Conservation (phyloP, 2,329 filamentous ascomycete species). For the Teratosphaeriaceae sp. region DNA sequence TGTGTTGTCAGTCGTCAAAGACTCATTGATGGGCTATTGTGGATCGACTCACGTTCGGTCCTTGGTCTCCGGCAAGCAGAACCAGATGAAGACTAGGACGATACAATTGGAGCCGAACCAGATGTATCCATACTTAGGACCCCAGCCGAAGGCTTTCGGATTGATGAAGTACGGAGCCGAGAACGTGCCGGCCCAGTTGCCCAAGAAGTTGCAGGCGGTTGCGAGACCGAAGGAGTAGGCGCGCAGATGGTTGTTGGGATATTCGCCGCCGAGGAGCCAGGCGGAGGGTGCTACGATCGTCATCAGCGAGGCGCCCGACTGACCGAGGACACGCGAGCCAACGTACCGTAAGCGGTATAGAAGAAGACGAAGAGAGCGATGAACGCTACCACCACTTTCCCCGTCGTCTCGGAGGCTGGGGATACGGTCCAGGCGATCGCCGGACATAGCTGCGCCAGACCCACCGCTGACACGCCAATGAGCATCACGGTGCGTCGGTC, state of each 20-base stretch:
- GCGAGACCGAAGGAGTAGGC: conserved; percentile 5
- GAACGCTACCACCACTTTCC: conserved; percentile 5
- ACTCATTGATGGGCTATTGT: too few species aligned
- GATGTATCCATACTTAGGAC: conserved; percentile 6
- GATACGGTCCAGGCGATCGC: conserved; percentile 5
- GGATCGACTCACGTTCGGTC: conserved; percentile 18
- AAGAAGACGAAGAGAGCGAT: conserved; percentile 5
- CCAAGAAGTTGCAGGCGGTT: conserved; percentile 3
- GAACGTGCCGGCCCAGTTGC: conserved; percentile 5
- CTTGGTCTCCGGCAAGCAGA: conserved; percentile 45
- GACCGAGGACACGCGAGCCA: not conserved
- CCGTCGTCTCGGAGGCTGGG: not conserved
- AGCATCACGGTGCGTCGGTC: conserved; percentile 5
- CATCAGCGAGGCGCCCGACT: not conserved
- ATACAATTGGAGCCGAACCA: conserved; percentile 6
- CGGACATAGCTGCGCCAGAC: conserved; percentile 1
- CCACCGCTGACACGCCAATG: not conserved
- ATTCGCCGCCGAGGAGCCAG: conserved; percentile 4
- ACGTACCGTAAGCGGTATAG: conserved; percentile 4
- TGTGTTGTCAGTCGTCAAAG: not conserved
- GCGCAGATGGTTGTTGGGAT: conserved; percentile 1
- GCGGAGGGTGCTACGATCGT: not conserved
- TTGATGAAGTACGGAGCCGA: conserved; percentile 6
- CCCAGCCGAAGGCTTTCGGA: conserved; percentile 1
- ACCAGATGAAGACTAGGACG: conserved; percentile 31